Base-by-base conservation (phyloP, 306 rosid genomes). In the Castanea crenata region DNA sequence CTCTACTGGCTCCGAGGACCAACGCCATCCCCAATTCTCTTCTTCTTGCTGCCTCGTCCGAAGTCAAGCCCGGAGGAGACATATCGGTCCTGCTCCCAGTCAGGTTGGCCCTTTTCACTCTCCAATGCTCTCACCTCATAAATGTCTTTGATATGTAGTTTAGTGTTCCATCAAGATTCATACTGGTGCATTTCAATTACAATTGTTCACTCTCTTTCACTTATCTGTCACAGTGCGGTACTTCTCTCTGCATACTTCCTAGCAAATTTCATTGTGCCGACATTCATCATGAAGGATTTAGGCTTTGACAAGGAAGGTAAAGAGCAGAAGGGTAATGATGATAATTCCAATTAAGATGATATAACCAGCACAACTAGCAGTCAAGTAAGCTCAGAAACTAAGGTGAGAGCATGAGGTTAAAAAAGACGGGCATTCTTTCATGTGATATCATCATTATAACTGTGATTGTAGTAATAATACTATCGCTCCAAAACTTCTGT, bases 231-330 rank as follows among this genome's bases (percentile, higher is more conserved):
- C 90, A 92, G 94, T 78, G 92, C 71, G 27, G 67, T 85, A 76
- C 91, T 89, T 73, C 58, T 90, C 14, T 23, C 69, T 9, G 11
- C 78, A 5, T 92, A 88, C 67, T 74, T 81, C 76, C 6, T 86
- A 38, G 68, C 91, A 5, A 92, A 92, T 74, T 90, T 89, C 75
- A 12, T 86, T 2, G 91, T 89, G 79, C 92, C 97, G 6, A 75
- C 79, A 13, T 38, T 90, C 54, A 32, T 89, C 15, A 64, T 76
- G 55, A 91, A 86, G 72, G 51, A 63, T 71, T 87, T 55, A 1
- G 83, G 80, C 29, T 72, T 62, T 19, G 90, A 86, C 52, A 49
- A 83, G 61, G 61, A 4, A 49, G 76, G 75, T 1, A 79, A 86
- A 76, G 83, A 85, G 38, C 79, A 80, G 86, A 76, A 83, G 75